Evolutionary conservation across 169 alveolate genomes (phyloP).

Genomic region (Plasmodium chabaudi): DNA sequence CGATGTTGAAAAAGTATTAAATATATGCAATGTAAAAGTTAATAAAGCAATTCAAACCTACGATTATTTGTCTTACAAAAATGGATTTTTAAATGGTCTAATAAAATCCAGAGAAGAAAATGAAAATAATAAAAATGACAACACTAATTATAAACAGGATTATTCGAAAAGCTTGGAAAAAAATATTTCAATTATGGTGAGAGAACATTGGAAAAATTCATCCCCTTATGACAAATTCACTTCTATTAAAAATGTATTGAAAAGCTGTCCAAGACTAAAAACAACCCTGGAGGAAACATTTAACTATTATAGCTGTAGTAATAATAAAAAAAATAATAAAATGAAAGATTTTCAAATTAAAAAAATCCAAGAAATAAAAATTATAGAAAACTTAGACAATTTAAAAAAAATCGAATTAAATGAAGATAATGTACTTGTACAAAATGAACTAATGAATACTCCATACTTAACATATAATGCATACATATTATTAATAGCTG

Average conservation of each 20-base stretch:
- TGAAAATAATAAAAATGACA: background rate
- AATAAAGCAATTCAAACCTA: constrained; percentile 47
- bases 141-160: background rate
- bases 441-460: constrained; percentile 45
- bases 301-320: constrained; percentile 74
- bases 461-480: constrained; percentile 79
- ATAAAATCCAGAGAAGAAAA: constrained; percentile 30
- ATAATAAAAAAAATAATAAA: constrained; percentile 20
- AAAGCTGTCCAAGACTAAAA: constrained; percentile 83
- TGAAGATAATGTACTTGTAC: constrained; percentile 24
- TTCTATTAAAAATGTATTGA: constrained; percentile 78
- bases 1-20: constrained; percentile 6
- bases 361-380: constrained; percentile 67
- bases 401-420: constrained; percentile 54
- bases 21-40: constrained; percentile 30
- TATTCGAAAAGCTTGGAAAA: background rate
- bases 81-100: constrained; percentile 15
- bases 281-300: constrained; percentile 81
- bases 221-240: constrained; percentile 82
- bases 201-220: constrained; percentile 81
- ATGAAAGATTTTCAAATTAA: constrained; percentile 53
- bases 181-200: constrained; percentile 75
- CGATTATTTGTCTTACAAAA: constrained; percentile 58
- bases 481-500: constrained; percentile 76
- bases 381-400: constrained; percentile 49